These are phyloP conservation scores for Ustilago trichophora DNA, from an alignment of 1,284 basidiomycete genomes.

Conservation along the genomic window DNA sequence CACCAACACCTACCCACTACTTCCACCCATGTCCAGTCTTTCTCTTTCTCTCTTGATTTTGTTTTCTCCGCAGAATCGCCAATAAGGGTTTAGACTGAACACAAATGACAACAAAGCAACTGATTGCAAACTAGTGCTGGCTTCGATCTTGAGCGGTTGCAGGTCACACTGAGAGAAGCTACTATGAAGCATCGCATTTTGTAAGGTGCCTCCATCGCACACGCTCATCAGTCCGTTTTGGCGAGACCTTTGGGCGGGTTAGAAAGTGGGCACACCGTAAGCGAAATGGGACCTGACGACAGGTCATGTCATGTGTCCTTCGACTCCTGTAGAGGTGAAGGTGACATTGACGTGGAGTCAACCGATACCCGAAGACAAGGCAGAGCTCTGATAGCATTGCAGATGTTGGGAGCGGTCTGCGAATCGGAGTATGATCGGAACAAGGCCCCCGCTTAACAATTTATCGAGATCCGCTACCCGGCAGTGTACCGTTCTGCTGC, in stretches of 20 bases:
- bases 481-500: neutral
- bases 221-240: neutral
- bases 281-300: too few species aligned
- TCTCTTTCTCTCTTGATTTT: neutral
- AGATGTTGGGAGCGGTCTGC: slow-evolving; percentile 6
- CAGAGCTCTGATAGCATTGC: too few species aligned
- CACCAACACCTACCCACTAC: too few species aligned
- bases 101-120: neutral
- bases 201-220: neutral
- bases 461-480: neutral
- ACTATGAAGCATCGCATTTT: too few species aligned
- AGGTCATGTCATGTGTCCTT: too few species aligned
- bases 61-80: neutral
- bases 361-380: too few species aligned
- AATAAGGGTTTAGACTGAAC: neutral
- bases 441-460: neutral
- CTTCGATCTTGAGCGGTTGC: neutral
- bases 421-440: slow-evolving; percentile 5
- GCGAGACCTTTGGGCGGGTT: slow-evolving; percentile 4
- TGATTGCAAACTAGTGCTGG: neutral
- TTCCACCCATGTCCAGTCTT: too few species aligned
- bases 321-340: neutral
- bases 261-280: slow-evolving; percentile 2
- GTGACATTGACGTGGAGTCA: too few species aligned
- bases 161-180: too few species aligned